phyloP scores from a whole-genome alignment of 2,329 filamentous ascomycete species.

The Tolypocladium paradoxum region DNA sequence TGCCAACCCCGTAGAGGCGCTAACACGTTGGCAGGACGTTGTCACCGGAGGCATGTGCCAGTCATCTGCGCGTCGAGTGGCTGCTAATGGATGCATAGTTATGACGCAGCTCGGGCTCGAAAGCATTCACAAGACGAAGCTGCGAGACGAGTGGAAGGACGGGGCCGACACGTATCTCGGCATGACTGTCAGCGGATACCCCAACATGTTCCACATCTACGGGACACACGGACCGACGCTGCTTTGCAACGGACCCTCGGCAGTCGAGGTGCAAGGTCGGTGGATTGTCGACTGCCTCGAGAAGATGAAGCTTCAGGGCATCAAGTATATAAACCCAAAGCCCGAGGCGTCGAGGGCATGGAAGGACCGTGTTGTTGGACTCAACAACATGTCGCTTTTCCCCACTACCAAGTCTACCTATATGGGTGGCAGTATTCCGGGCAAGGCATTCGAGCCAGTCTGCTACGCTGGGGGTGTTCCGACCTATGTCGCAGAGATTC shows the following conservation, averaged over 20 bases:
- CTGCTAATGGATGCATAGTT: constrained; percentile 13
- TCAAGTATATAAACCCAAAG: constrained; percentile 41
- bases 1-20: no score
- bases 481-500: constrained; percentile 20
- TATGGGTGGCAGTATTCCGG: constrained; percentile 45
- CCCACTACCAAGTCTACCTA: constrained; percentile 39
- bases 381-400: constrained; percentile 36
- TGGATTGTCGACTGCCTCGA: constrained; percentile 42
- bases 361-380: constrained; percentile 35
- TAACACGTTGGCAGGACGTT: constrained; percentile 12
- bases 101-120: constrained; percentile 35
- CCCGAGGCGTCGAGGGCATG: constrained; percentile 33
- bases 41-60: constrained; percentile 21
- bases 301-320: constrained; percentile 31
- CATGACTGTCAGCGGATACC: constrained; percentile 30
- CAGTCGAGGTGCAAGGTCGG: constrained; percentile 42
- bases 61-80: neutral
- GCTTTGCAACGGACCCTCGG: constrained; percentile 43
- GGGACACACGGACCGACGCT: constrained; percentile 46
- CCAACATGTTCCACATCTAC: constrained; percentile 43
- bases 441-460: constrained; percentile 40
- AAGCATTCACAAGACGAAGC: constrained; percentile 24
- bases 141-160: constrained; percentile 30
- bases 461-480: constrained; percentile 34
- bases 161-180: constrained; percentile 34